Percentiles rank a stretch among this genome's conserved stretches.
Conservation (phyloP, 805 yeast genomes). For the Wickerhamiella hasegawae region DNA sequence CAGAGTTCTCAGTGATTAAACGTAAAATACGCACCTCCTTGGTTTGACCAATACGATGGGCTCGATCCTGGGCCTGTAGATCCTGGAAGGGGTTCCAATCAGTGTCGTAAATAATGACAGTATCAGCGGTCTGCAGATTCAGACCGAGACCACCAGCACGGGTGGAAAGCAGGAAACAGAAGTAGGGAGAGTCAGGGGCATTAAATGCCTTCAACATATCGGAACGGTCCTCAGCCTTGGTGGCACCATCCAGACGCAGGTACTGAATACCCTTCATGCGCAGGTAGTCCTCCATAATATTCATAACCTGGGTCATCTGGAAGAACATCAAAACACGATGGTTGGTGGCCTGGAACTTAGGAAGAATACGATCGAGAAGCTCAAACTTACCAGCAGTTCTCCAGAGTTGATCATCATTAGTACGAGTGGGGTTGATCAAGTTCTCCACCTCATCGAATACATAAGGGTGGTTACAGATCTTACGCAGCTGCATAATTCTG, state of each 20-base stretch:
- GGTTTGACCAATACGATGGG: slow-evolving; percentile 96
- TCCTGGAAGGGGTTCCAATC: slow-evolving; percentile 99
- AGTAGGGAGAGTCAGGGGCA: slow-evolving; percentile 71
- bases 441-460: slow-evolving; percentile 92
- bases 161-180: slow-evolving; percentile 76
- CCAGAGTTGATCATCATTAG: slow-evolving; percentile 68
- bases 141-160: slow-evolving; percentile 98
- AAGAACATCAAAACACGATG: slow-evolving; percentile 87
- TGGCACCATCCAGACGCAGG: slow-evolving; percentile 84
- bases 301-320: slow-evolving; percentile 98
- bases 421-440: slow-evolving; percentile 51
- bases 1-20: slow-evolving; percentile 79
- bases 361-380: slow-evolving; percentile 69
- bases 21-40: slow-evolving; percentile 89
- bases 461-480: slow-evolving; percentile 94
- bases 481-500: slow-evolving; percentile 88
- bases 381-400: slow-evolving; percentile 93
- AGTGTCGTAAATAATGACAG: slow-evolving; percentile 91
- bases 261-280: slow-evolving; percentile 57
- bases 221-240: slow-evolving; percentile 94
- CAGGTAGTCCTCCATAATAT: slow-evolving; percentile 91
- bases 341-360: slow-evolving; percentile 70
- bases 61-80: slow-evolving; percentile 97
- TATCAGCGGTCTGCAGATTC: slow-evolving; percentile 92
- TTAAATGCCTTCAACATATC: slow-evolving; percentile 61